These are phyloP conservation scores for Mycena epipterygia DNA, from an alignment of 768 basidiomycete genomes.

Conservation along the genomic window DNA sequence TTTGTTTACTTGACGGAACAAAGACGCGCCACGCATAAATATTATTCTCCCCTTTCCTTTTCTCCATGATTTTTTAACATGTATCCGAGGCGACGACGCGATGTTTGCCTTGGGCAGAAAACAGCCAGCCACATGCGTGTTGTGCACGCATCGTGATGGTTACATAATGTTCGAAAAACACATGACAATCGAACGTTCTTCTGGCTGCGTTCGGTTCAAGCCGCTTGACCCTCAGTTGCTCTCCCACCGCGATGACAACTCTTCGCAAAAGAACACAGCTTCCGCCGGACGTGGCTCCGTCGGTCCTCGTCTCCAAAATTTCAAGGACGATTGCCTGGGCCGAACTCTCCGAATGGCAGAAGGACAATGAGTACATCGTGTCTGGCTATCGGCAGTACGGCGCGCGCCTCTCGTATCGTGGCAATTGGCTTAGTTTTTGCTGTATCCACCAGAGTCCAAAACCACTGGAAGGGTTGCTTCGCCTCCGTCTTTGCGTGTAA, in stretches of 20 bases:
- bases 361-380: constrained; percentile 81
- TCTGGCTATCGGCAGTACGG: constrained; percentile 79
- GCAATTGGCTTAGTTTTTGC: constrained; percentile 21
- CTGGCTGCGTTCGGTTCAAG: no score
- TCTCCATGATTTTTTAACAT: no score
- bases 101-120: no score
- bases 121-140: no score
- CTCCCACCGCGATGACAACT: neutral
- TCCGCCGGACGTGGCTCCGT: neutral
- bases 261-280: neutral
- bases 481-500: constrained; percentile 77
- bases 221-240: no score
- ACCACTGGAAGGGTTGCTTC: constrained; percentile 74
- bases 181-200: no score
- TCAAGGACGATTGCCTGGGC: constrained; percentile 60
- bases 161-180: no score
- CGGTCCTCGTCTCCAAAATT: neutral
- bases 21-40: no score
- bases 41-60: no score
- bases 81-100: no score
- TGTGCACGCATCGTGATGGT: no score
- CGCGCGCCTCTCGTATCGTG: constrained; percentile 14
- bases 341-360: constrained; percentile 78
- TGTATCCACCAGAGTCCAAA: constrained; percentile 61
- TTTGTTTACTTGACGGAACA: no score